phyloP scores from a whole-genome alignment of 257 asterid genomes.

The Leonotis leonurus region DNA sequence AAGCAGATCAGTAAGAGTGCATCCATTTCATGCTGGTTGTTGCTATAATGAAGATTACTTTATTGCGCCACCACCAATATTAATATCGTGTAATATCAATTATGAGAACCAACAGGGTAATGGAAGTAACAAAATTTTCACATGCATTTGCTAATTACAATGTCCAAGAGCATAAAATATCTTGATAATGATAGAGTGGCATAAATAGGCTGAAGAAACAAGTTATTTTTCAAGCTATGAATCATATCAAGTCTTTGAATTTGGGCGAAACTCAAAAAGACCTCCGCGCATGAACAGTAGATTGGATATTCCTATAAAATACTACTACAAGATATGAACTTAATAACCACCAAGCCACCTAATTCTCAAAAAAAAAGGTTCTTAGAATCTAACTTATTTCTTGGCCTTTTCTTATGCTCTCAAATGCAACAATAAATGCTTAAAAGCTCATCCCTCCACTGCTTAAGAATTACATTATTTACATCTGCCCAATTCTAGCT shows the following conservation, averaged over 20 bases:
- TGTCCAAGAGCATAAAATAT: too few species aligned
- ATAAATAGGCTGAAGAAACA: not conserved
- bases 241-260: not conserved
- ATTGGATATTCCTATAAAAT: not conserved
- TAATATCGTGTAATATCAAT: not conserved
- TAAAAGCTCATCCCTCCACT: not conserved
- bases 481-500: conserved; percentile 1
- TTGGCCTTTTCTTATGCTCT: not conserved
- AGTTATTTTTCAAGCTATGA: not conserved
- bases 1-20: not conserved
- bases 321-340: not conserved
- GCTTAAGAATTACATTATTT: not conserved
- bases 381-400: not conserved
- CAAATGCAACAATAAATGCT: not conserved
- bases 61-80: not conserved
- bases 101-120: not conserved
- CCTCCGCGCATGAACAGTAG: not conserved
- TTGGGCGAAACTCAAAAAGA: not conserved
- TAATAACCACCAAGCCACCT: conserved; percentile 1
- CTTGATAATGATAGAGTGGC: too few species aligned
- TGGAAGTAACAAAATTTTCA: not conserved
- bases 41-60: not conserved
- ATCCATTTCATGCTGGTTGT: not conserved
- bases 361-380: not conserved
- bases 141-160: too few species aligned